Evolutionary conservation across 306 rosid species (phyloP).

Genomic region (Myrica gale): DNA sequence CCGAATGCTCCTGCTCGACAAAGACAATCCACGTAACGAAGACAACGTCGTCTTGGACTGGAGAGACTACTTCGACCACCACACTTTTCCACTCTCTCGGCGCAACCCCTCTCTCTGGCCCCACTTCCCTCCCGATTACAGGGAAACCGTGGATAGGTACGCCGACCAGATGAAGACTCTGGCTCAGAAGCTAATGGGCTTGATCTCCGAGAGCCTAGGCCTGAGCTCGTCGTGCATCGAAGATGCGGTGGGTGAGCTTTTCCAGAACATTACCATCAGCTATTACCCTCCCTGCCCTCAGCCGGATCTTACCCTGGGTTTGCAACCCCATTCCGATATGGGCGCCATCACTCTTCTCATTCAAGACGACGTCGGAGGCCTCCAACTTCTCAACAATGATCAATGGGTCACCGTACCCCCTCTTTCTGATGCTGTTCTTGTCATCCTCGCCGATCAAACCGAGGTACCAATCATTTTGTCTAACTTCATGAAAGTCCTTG

Average conservation of each 20-base stretch:
- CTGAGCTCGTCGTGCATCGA: slow-evolving; percentile 55
- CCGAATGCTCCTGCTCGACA: slow-evolving; percentile 54
- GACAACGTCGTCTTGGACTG: slow-evolving; percentile 58
- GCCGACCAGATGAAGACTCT: slow-evolving; percentile 52
- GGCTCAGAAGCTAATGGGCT: slow-evolving; percentile 57
- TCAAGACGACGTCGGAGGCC: slow-evolving; percentile 86
- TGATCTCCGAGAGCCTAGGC: slow-evolving; percentile 73
- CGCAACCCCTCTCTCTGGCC: slow-evolving; percentile 80
- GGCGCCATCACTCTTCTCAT: slow-evolving; percentile 77
- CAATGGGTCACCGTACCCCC: slow-evolving; percentile 71
- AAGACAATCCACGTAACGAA: slow-evolving; percentile 15
- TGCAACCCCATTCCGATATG: slow-evolving; percentile 86
- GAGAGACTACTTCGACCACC: slow-evolving; percentile 95
- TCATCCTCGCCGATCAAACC: slow-evolving; percentile 78
- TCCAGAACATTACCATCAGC: slow-evolving; percentile 82
- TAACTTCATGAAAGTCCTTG: neutral
- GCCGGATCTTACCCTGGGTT: slow-evolving; percentile 82
- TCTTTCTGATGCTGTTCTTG: slow-evolving; percentile 64
- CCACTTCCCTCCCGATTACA: slow-evolving; percentile 48
- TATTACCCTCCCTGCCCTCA: slow-evolving; percentile 88
- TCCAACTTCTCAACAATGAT: slow-evolving; percentile 57
- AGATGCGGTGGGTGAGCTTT: slow-evolving; percentile 62
- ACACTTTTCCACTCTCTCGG: slow-evolving; percentile 76
- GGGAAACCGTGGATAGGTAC: slow-evolving; percentile 45
- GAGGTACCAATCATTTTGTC: slow-evolving; percentile 54